phyloP scores from a whole-genome alignment of 202 grass and related monocot species.

The Digitaria exilis region DNA sequence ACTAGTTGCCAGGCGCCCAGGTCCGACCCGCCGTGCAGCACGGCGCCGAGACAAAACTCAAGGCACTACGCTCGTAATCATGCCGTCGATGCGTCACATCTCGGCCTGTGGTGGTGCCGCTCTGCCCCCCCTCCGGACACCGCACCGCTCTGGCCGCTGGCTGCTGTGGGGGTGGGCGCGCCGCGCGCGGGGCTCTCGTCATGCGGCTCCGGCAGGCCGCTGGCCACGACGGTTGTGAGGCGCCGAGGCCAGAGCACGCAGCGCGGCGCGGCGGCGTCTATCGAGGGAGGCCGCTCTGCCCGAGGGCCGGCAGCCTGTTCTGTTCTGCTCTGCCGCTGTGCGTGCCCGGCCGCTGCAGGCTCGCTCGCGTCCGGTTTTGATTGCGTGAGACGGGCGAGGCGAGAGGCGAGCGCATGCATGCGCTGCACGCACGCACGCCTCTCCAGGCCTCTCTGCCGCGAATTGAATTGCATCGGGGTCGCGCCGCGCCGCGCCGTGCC shows the following conservation, averaged over 20 bases:
- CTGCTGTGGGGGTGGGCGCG: too few relatives aligned
- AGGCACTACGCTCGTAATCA: neutral
- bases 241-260: too few relatives aligned
- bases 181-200: too few relatives aligned
- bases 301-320: conserved; percentile 4
- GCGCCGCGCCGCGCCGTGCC: neutral
- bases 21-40: too few relatives aligned
- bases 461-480: conserved; percentile 1
- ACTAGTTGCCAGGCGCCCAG: too few relatives aligned
- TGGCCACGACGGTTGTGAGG: too few relatives aligned
- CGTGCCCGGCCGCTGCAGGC: too few relatives aligned
- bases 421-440: neutral
- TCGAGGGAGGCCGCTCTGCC: conserved; percentile 36
- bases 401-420: neutral
- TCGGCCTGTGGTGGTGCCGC: too few relatives aligned
- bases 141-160: too few relatives aligned
- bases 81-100: conserved; percentile 18
- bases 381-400: conserved; percentile 7
- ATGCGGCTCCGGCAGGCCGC: too few relatives aligned
- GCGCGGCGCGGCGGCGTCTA: neutral
- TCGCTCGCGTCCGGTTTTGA: conserved; percentile 6
- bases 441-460: neutral
- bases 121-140: neutral
- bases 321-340: too few relatives aligned
- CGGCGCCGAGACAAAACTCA: conserved; percentile 5